phyloP scores from a whole-genome alignment of 768 basidiomycete species.

The Trametes gibbosa region DNA sequence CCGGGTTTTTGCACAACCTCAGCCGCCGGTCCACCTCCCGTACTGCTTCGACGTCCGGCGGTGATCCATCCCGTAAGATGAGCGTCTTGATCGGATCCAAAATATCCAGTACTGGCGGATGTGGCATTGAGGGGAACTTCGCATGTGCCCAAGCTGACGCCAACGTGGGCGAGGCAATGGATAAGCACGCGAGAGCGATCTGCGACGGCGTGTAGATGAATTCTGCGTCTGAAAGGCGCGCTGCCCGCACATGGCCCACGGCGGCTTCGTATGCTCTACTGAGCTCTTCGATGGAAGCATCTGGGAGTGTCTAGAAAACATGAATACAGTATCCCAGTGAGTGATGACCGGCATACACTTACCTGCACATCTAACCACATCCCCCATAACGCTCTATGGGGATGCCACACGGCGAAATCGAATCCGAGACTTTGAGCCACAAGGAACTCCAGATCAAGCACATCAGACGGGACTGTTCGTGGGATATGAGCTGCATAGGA shows the following conservation, averaged over 20 bases:
- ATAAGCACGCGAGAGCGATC: constrained; percentile 81
- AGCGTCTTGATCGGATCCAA: constrained; percentile 54
- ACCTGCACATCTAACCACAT: constrained; percentile 89
- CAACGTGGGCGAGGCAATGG: constrained; percentile 59
- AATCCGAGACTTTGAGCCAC: constrained; percentile 93
- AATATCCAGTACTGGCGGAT: constrained; percentile 34
- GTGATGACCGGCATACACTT: constrained; percentile 17
- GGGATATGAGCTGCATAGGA: constrained; percentile 81
- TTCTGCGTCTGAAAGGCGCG: constrained; percentile 88
- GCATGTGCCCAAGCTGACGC: constrained; percentile 58
- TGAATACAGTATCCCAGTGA: neutral
- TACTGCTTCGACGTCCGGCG: constrained; percentile 79
- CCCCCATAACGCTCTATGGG: constrained; percentile 86
- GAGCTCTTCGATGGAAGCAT: constrained; percentile 46
- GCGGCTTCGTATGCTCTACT: constrained; percentile 64
- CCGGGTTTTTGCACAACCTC: constrained; percentile 90
- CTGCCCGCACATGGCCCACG: constrained; percentile 63
- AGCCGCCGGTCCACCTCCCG: constrained; percentile 87
- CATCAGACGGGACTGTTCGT: constrained; percentile 75
- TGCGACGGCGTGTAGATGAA: constrained; percentile 92
- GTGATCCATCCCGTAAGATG: constrained; percentile 52
- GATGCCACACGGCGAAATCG: constrained; percentile 92
- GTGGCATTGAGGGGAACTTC: constrained; percentile 30
- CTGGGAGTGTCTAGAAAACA: constrained; percentile 52
- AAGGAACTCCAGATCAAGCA: constrained; percentile 93